Evolutionary conservation across 2,329 filamentous ascomycete genomes (phyloP).

Genomic region (Pseudocercospora eumusae): DNA sequence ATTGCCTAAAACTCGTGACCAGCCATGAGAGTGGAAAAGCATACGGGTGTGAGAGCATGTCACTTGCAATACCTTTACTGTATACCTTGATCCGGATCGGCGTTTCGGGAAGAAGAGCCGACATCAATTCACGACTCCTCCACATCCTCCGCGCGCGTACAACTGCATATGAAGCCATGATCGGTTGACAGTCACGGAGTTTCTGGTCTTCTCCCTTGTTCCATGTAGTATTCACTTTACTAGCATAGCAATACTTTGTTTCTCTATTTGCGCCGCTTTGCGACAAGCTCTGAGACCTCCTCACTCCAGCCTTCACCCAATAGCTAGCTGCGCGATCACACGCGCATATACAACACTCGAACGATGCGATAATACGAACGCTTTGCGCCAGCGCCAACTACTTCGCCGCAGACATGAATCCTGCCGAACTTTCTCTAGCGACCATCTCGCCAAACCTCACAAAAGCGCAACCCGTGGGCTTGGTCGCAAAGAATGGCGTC

Average conservation of each 20-base stretch:
- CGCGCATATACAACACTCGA: constrained; percentile 9
- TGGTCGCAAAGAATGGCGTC: constrained; percentile 51
- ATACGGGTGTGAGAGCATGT: neutral
- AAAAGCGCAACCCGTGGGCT: constrained; percentile 32
- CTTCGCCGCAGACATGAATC: constrained; percentile 35
- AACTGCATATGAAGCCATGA: neutral
- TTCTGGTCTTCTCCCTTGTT: neutral
- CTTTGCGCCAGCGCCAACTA: constrained; percentile 5
- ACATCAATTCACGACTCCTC: neutral
- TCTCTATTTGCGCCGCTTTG: constrained; percentile 2
- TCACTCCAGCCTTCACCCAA: constrained; percentile 3
- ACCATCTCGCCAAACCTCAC: constrained; percentile 29
- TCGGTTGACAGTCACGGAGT: constrained; percentile 6
- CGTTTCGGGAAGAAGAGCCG: neutral
- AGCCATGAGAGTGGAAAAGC: neutral
- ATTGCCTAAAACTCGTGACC: neutral
- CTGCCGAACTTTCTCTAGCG: constrained; percentile 36
- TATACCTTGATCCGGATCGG: neutral
- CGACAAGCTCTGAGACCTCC: constrained; percentile 6
- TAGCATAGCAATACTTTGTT: neutral
- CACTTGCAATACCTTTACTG: neutral
- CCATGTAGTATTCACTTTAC: neutral
- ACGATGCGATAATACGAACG: constrained; percentile 24
- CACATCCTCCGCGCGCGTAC: neutral
- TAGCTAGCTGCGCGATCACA: constrained; percentile 3